Conservation (phyloP, 352 stramenopile species). For the Phytophthora lateralis region DNA sequence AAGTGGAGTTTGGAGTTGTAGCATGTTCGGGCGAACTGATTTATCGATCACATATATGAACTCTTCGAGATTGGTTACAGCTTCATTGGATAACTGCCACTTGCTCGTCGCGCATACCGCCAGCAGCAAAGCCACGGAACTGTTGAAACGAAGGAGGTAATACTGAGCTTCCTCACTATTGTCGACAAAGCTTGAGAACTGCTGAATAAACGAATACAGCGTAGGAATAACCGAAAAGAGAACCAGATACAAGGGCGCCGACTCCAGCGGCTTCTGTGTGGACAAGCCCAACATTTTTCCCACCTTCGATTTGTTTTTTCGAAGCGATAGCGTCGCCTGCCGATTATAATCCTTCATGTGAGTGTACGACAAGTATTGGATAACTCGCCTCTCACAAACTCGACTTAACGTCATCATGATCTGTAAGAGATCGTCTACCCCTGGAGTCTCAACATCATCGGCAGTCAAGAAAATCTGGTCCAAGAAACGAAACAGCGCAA, state of each 20-base stretch:
- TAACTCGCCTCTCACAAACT: conserved; percentile 39
- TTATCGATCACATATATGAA: conserved; percentile 58
- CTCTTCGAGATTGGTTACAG: conserved; percentile 42
- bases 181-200: conserved; percentile 58
- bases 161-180: conserved; percentile 30
- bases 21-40: conserved; percentile 31
- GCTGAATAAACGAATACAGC: conserved; percentile 56
- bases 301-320: conserved; percentile 50
- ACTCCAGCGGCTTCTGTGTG: conserved; percentile 40
- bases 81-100: conserved; percentile 39
- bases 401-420: conserved; percentile 39
- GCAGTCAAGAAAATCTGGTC: conserved; percentile 64
- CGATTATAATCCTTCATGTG: conserved; percentile 59
- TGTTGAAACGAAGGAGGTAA: conserved; percentile 34
- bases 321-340: conserved; percentile 43
- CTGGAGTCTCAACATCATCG: conserved; percentile 55
- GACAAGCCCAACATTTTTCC: conserved; percentile 31
- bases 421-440: conserved; percentile 43
- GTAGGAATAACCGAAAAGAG: conserved; percentile 50
- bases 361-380: conserved; percentile 42
- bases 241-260: conserved; percentile 42
- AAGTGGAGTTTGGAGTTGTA: conserved; percentile 20
- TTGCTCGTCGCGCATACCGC: conserved; percentile 35
- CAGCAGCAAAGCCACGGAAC: conserved; percentile 42
- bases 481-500: conserved; percentile 61